These are phyloP conservation scores for Coniochaeta pulveracea DNA, from an alignment of 2,329 filamentous ascomycete species.

Conservation along the genomic window DNA sequence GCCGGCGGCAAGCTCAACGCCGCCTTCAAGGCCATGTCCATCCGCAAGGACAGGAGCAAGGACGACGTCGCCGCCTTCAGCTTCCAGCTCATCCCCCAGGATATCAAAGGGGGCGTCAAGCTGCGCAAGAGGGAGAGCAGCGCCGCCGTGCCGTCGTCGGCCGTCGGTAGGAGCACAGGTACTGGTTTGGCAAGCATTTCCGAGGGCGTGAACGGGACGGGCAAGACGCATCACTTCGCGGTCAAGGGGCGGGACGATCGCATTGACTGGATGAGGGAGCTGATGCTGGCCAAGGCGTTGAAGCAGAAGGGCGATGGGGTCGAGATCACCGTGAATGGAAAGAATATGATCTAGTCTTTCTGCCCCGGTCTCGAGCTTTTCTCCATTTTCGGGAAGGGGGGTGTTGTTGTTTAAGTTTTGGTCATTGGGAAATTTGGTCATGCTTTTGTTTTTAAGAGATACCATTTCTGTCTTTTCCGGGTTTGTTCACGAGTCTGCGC, in stretches of 20 bases:
- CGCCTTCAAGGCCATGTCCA: slow-evolving; percentile 71
- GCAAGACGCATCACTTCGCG: slow-evolving; percentile 89
- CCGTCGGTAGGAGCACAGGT: slow-evolving; percentile 11
- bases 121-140: slow-evolving; percentile 43
- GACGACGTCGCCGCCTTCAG: slow-evolving; percentile 59
- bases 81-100: slow-evolving; percentile 75
- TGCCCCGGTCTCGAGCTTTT: slow-evolving; percentile 9
- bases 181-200: slow-evolving; percentile 13
- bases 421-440: too few relatives aligned
- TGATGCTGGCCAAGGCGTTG: slow-evolving; percentile 82
- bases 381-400: slow-evolving; percentile 12
- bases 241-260: slow-evolving; percentile 78
- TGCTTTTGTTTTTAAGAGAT: too few relatives aligned
- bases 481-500: too few relatives aligned
- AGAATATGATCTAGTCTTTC: slow-evolving; percentile 51
- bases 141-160: slow-evolving; percentile 21
- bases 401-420: too few relatives aligned
- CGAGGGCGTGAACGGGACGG: slow-evolving; percentile 42
- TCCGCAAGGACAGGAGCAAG: slow-evolving; percentile 37
- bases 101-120: slow-evolving; percentile 36
- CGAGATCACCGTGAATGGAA: slow-evolving; percentile 71
- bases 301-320: slow-evolving; percentile 77
- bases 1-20: slow-evolving; percentile 73
- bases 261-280: slow-evolving; percentile 94
- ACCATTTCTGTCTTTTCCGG: too few relatives aligned